A percentile compares a stretch with the other conserved stretches of the same genome.
Conservation (phyloP, 805 yeast species). For the Schwanniomyces occidentalis region DNA sequence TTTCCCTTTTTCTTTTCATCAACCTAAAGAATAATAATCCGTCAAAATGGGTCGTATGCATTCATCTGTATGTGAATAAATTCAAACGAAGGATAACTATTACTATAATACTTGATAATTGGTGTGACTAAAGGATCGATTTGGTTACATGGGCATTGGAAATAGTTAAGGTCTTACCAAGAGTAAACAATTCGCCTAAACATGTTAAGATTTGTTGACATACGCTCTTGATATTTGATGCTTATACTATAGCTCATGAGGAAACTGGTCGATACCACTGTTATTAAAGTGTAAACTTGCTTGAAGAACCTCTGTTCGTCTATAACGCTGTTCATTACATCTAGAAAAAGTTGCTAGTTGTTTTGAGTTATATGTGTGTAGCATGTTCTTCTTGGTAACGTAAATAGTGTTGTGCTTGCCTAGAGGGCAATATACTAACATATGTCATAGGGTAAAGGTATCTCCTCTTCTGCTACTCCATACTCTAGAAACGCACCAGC, state of each 20-base stretch:
- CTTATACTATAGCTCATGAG: slow-evolving; percentile 9
- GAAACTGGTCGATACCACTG: slow-evolving; percentile 55
- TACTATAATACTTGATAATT: slow-evolving; percentile 21
- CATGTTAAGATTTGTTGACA: slow-evolving; percentile 10
- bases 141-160: slow-evolving; percentile 7
- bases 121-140: slow-evolving; percentile 10
- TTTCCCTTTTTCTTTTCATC: slow-evolving; percentile 8
- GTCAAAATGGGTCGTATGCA: slow-evolving; percentile 99
- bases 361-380: no score
- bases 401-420: no score
- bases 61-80: slow-evolving; percentile 78
- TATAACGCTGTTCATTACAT: no score
- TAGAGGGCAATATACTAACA: slow-evolving; percentile 44
- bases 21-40: slow-evolving; percentile 34
- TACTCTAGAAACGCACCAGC: slow-evolving; percentile 98
- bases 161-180: slow-evolving; percentile 26
- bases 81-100: slow-evolving; percentile 3
- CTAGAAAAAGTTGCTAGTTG: no score
- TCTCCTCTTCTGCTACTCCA: slow-evolving; percentile 98
- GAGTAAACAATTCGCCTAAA: slow-evolving; percentile 17
- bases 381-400: no score
- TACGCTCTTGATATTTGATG: slow-evolving; percentile 26
- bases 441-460: slow-evolving; percentile 91
- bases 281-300: slow-evolving; percentile 24
- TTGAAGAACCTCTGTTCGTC: slow-evolving; percentile 20